Base-by-base conservation (phyloP, 2,329 filamentous ascomycete genomes). In the Xylogone sp. region DNA sequence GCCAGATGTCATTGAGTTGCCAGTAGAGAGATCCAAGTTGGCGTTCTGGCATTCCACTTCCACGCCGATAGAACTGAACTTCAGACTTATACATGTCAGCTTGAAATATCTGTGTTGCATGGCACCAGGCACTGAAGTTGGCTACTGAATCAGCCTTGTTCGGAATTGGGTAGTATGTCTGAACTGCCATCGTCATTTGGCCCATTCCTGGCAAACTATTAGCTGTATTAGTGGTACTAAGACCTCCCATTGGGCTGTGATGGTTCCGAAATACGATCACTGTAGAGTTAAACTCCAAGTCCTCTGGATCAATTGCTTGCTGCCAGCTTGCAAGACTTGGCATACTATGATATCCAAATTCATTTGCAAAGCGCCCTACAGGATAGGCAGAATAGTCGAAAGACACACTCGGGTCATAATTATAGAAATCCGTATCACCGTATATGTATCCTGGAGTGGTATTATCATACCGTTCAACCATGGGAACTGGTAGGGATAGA, bases 1-100 rank as follows among this genome's bases (percentile, higher is more conserved):
- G 79, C 81, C 81, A 84, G 52, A 83, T 77, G 59, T 86, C 82
- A 57, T 86, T 81, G 1, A 86, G 69, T 59, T 86, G 82, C 83
- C 82, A 86, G 62, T 84, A 85, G 4, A 86, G 62, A 10, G 73
- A 75, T 0, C 82, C 82, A 2, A 85, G 71, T 57, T 84, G 80
- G 0, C 80, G 71, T 53, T 85, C 76, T 0, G 75, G 76, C 58
- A 75, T 60, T 0, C 80, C 82, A 39, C 77, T 81, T 0, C 82
- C 82, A 4, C 77, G 70, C 4, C 82, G 74, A 59, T 86, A 86
- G 65, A 80, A 84, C 49, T 79, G 72, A 16, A 85, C 84, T 63
- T 85, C 74, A 2, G 69, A 74, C 42, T 75, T 77, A 65, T 85
- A 84, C 62, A 79, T 78, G 56, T 84, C 81, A 2, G 82, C 81